phyloP scores from a whole-genome alignment of 495 filamentous ascomycete genomes.

The Daldinia grandis region DNA sequence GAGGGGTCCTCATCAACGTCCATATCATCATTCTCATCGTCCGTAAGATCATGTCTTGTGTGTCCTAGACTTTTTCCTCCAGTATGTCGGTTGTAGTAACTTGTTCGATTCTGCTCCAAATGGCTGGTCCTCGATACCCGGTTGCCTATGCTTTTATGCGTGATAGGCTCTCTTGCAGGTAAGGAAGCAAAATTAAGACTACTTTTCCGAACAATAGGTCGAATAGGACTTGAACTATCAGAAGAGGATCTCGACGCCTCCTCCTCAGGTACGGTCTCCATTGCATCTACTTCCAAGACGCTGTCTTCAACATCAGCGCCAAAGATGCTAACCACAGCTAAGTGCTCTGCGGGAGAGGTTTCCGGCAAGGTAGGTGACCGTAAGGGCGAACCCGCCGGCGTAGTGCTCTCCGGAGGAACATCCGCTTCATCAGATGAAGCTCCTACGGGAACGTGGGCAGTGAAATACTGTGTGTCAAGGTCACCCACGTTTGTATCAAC shows the following conservation, averaged over 20 bases:
- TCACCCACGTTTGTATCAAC: conserved; percentile 29
- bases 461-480: conserved; percentile 36
- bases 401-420: conserved; percentile 39
- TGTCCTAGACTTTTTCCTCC: conserved; percentile 67
- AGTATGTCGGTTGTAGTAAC: conserved; percentile 71
- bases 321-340: conserved; percentile 17
- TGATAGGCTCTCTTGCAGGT: conserved; percentile 87
- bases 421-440: conserved; percentile 19
- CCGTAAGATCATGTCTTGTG: conserved; percentile 49
- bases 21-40: conserved; percentile 63
- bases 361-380: conserved; percentile 20
- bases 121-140: conserved; percentile 81
- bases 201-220: conserved; percentile 79
- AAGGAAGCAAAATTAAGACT: conserved; percentile 92
- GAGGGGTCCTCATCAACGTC: conserved; percentile 66
- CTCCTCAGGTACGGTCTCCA: conserved; percentile 57
- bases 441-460: conserved; percentile 29
- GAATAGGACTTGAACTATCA: conserved; percentile 58
- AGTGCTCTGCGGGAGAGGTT: conserved; percentile 42
- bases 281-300: conserved; percentile 36
- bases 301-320: conserved; percentile 25
- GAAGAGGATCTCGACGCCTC: conserved; percentile 61
- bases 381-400: conserved; percentile 41
- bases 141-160: conserved; percentile 78
- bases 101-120: conserved; percentile 70